Base-by-base conservation (phyloP, 495 filamentous ascomycete genomes). In the Daldinia concentrica region DNA sequence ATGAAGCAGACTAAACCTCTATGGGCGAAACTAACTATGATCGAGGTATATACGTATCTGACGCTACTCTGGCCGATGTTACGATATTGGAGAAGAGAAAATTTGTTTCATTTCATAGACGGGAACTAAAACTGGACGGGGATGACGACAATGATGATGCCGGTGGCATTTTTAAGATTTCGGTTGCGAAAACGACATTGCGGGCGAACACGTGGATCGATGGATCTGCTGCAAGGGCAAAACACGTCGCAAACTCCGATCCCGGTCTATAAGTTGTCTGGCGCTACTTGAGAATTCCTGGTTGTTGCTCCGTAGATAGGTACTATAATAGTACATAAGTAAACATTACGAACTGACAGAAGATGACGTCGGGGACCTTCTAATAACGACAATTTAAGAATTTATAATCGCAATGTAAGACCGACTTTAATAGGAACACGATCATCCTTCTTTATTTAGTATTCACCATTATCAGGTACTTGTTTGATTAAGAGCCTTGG, bases 181-280 rank as follows among this genome's bases (percentile, higher is more conserved):
- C 32, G n/a, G 56, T 62, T 32, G 41, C 17, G 15, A 67, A 48
- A 48, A 64, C 45, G 64, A 51, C 17, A 48, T 50, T 60, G 59
- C 45, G 64, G 37, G 39, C 36, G 43, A 68, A 52, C 64, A 68
- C 60, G 64, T 72, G 61, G 69, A 68, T 72, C 60, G 68, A 64
- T 50, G 30, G 69, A 72, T 72, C 69, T 68, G 11, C 60, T 57
- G 43, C 61, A 72, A 64, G 69, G 64, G 32, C 27, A 45, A 41
- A 52, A 63, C 32, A 59, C 50, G 50, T 52, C 48, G 61, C 30
- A 45, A 64, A 55, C 22, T 26, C 11, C 32, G 8, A n/a, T 45
- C 51, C 50, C 24, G n/a, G 41, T 45, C 6, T 45, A 19, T 22
- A 61, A 55, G 24, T 43, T 51, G 32, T 45, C 27, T 43, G 48